A percentile compares a stretch with the other conserved stretches of the same genome.
Evolutionary conservation across 2,329 filamentous ascomycete genomes (phyloP).

Genomic region (Hortaea werneckii): DNA sequence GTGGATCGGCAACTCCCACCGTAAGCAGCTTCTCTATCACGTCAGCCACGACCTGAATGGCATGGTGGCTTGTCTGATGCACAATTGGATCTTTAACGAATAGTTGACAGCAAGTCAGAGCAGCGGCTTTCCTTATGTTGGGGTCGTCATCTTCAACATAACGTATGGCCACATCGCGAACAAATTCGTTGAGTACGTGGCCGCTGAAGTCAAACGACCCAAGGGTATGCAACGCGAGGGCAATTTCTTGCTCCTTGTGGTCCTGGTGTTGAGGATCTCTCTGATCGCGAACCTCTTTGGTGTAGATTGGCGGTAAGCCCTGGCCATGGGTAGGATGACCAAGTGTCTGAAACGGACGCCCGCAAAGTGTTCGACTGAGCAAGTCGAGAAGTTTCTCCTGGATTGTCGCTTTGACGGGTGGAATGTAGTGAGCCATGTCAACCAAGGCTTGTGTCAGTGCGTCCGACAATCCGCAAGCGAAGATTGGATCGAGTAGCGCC

Average conservation of each 20-base stretch:
- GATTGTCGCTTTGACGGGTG: slow-evolving; percentile 82
- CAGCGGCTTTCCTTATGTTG: slow-evolving; percentile 86
- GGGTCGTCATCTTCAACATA: slow-evolving; percentile 95
- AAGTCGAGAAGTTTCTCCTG: slow-evolving; percentile 91
- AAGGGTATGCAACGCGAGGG: slow-evolving; percentile 83
- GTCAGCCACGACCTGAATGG: slow-evolving; percentile 92
- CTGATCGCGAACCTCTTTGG: slow-evolving; percentile 57
- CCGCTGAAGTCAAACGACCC: slow-evolving; percentile 95
- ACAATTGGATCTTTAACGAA: slow-evolving; percentile 96
- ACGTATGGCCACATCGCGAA: slow-evolving; percentile 93
- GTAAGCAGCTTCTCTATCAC: slow-evolving; percentile 95
- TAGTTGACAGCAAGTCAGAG: slow-evolving; percentile 93
- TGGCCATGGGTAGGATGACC: slow-evolving; percentile 85
- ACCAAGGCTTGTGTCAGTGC: slow-evolving; percentile 91
- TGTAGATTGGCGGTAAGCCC: slow-evolving; percentile 68
- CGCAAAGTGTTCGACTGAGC: slow-evolving; percentile 85
- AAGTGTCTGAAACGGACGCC: slow-evolving; percentile 81
- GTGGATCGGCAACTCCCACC: slow-evolving; percentile 82
- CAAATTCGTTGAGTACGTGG: slow-evolving; percentile 94
- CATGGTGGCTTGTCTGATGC: slow-evolving; percentile 93
- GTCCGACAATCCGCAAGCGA: slow-evolving; percentile 87
- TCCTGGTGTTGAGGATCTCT: slow-evolving; percentile 77
- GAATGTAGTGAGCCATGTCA: slow-evolving; percentile 98
- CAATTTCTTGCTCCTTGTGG: slow-evolving; percentile 72
- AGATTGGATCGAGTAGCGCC: slow-evolving; percentile 86